These are phyloP conservation scores for Samsoniella hepiali DNA, from an alignment of 2,329 filamentous ascomycete species.

Conservation along the genomic window DNA sequence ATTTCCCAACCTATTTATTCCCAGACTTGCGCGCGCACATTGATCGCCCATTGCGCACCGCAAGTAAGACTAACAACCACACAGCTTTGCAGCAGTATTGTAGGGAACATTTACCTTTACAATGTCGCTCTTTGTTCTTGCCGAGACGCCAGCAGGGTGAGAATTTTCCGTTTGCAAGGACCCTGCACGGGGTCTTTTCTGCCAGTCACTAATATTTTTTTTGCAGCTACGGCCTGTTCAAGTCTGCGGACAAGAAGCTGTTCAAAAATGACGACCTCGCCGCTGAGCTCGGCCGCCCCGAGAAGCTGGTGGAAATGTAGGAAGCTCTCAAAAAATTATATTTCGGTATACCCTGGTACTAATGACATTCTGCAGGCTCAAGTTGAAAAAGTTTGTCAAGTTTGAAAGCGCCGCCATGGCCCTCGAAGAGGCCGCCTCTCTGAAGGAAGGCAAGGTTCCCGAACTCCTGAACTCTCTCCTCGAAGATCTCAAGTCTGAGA, in stretches of 20 bases:
- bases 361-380: slow-evolving; percentile 56
- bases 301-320: slow-evolving; percentile 83
- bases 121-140: slow-evolving; percentile 90
- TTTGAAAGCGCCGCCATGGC: slow-evolving; percentile 91
- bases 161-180: slow-evolving; percentile 29
- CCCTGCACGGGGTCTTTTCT: slow-evolving; percentile 10
- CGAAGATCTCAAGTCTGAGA: slow-evolving; percentile 91
- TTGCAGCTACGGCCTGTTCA: slow-evolving; percentile 90
- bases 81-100: slow-evolving; percentile 30
- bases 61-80: slow-evolving; percentile 34
- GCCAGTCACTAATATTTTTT: slow-evolving; percentile 29
- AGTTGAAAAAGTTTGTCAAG: slow-evolving; percentile 95
- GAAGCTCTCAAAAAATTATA: slow-evolving; percentile 34
- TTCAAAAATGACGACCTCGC: slow-evolving; percentile 81
- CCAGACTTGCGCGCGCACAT: slow-evolving; percentile 35
- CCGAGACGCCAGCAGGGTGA: slow-evolving; percentile 83
- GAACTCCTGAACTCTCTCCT: slow-evolving; percentile 79
- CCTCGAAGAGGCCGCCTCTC: slow-evolving; percentile 81
- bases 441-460: slow-evolving; percentile 94
- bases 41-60: slow-evolving; percentile 35
- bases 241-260: slow-evolving; percentile 97
- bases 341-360: slow-evolving; percentile 16
- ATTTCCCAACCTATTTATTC: slow-evolving; percentile 36
- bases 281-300: slow-evolving; percentile 71
- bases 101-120: slow-evolving; percentile 37